These are phyloP conservation scores for Ostreobium quekettii DNA, from an alignment of 139 green algal species.

Conservation along the genomic window DNA sequence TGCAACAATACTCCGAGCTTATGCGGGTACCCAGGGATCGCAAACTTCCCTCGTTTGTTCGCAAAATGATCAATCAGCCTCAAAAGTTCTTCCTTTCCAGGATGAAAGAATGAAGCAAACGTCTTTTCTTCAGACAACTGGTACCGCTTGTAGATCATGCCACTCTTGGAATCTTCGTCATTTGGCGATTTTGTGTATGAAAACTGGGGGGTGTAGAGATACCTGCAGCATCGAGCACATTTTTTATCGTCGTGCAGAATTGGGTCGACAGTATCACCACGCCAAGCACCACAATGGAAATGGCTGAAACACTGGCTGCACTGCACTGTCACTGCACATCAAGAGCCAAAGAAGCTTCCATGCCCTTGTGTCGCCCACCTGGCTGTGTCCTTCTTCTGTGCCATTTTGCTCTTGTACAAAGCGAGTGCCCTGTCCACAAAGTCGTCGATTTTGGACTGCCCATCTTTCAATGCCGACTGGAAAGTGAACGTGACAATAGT, in stretches of 20 bases:
- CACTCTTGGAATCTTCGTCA: neutral
- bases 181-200: too few species aligned
- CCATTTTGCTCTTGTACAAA: neutral
- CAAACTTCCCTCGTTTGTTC: constrained; percentile 27
- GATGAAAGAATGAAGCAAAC: constrained; percentile 40
- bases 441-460: neutral
- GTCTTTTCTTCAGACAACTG: constrained; percentile 35
- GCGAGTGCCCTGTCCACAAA: constrained; percentile 3
- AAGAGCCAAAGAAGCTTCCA: neutral
- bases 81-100: constrained; percentile 30
- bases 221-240: too few species aligned
- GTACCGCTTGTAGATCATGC: constrained; percentile 23
- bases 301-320: too few species aligned
- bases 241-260: too few species aligned
- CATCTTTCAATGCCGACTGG: neutral
- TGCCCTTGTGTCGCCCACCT: neutral
- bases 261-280: too few species aligned
- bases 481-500: neutral
- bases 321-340: too few species aligned
- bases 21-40: constrained; percentile 31
- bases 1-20: constrained; percentile 41
- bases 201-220: constrained; percentile 30
- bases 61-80: constrained; percentile 26
- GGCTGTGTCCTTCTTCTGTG: constrained; percentile 7
- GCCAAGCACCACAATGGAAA: too few species aligned